These are phyloP conservation scores for Penicillium alfredii DNA, from an alignment of 495 filamentous ascomycete genomes.

Conservation along the genomic window DNA sequence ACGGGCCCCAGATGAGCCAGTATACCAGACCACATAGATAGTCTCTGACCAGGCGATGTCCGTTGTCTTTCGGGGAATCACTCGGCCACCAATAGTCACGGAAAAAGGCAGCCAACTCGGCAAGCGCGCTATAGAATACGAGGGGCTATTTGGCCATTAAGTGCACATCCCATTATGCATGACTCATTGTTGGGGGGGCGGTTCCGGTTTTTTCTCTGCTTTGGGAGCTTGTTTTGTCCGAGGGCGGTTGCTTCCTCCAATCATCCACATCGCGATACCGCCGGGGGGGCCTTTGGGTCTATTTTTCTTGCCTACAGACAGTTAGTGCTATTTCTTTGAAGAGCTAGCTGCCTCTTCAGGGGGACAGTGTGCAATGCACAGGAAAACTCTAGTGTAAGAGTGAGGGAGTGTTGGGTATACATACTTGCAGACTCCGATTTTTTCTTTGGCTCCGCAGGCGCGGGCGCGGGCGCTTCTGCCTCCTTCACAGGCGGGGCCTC, in stretches of 20 bases:
- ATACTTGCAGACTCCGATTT: constrained; percentile 29
- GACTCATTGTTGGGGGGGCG: constrained; percentile 4
- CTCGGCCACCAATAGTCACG: too few relatives aligned
- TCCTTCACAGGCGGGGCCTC: constrained; percentile 21
- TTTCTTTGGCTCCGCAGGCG: constrained; percentile 30
- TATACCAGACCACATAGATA: too few relatives aligned
- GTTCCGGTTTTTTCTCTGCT: constrained; percentile 34
- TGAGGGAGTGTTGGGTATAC: constrained; percentile 13
- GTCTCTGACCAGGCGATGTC: too few relatives aligned
- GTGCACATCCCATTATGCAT: too few relatives aligned
- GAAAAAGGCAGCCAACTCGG: too few relatives aligned
- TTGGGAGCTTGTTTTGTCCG: constrained; percentile 28
- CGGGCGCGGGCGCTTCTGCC: constrained; percentile 8
- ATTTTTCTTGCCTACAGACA: constrained; percentile 23
- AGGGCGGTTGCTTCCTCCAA: constrained; percentile 21
- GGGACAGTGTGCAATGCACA: neutral
- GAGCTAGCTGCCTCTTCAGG: neutral
- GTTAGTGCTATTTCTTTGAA: too few relatives aligned
- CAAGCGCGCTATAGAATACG: neutral
- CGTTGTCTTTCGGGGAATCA: too few relatives aligned
- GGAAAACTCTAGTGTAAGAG: too few relatives aligned
- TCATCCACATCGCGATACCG: constrained; percentile 35
- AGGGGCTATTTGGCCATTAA: neutral
- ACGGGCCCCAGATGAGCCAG: too few relatives aligned
- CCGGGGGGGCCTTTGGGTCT: constrained; percentile 18